phyloP scores from a whole-genome alignment of 1,284 basidiomycete species.

The Ustilago esculenta region DNA sequence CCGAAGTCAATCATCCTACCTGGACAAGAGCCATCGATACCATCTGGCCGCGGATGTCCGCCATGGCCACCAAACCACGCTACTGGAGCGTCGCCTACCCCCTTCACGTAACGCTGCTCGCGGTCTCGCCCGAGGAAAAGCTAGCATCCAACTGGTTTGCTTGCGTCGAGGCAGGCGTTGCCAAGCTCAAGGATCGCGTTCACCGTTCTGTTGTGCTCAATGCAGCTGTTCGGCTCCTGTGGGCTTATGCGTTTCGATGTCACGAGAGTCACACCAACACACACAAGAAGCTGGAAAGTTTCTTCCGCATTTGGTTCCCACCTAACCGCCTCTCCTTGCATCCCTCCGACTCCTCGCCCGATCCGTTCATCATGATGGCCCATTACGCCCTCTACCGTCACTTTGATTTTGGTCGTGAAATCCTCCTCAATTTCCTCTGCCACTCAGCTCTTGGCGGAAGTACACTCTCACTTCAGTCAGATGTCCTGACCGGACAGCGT shows the following conservation, averaged over 20 bases:
- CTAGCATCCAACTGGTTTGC: constrained; percentile 84
- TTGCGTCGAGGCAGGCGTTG: constrained; percentile 70
- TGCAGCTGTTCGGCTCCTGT: constrained; percentile 82
- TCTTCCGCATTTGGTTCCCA: constrained; percentile 84
- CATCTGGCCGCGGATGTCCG: constrained; percentile 83
- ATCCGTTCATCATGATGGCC: constrained; percentile 80
- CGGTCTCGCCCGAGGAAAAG: constrained; percentile 85
- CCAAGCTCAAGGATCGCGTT: constrained; percentile 86
- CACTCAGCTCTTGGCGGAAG: constrained; percentile 52
- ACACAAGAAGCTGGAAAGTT: constrained; percentile 78
- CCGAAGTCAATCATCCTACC: constrained; percentile 92
- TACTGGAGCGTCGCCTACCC: constrained; percentile 92
- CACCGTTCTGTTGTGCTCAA: constrained; percentile 81
- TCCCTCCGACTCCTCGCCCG: constrained; percentile 79
- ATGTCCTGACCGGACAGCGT: constrained; percentile 67
- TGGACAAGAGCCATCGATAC: constrained; percentile 91
- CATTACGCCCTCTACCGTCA: constrained; percentile 87
- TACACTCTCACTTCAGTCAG: constrained; percentile 58
- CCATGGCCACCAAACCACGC: constrained; percentile 87
- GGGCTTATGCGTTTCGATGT: constrained; percentile 94
- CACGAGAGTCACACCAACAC: constrained; percentile 83
- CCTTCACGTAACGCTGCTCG: constrained; percentile 82
- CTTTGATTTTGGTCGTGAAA: constrained; percentile 84
- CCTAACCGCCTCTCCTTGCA: constrained; percentile 74
- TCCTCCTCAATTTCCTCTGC: constrained; percentile 72